Base-by-base conservation (phyloP, 495 filamentous ascomycete species). In the Pyronema omphalodes region DNA sequence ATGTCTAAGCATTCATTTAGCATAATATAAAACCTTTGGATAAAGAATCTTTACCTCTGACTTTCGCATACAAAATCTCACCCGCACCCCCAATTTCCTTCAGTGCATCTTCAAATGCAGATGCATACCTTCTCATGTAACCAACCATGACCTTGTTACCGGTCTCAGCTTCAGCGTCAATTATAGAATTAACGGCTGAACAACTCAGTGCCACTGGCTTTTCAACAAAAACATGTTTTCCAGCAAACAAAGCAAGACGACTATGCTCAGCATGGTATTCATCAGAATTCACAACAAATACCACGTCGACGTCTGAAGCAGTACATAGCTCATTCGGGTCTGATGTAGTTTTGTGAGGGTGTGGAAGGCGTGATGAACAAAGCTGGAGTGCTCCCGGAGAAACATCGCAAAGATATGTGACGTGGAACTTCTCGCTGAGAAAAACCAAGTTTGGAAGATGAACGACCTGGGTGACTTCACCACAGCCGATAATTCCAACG, bases 191-290 rank as follows among this genome's bases (percentile, higher is more conserved):
- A 0, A 71, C 67, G 43, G 66, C 68, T 1, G 59, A 64, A 41
- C 70, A 58, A 53, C 64, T 69, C 48, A 75, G 58, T 50, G 73
- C 69, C 11, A 79, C 59, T 1, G 76, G 77, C 44, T 74, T 73
- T 57, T 79, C 74, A 35, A 79, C 65, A 58, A 81, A 70, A 54
- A 73, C 71, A 45, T 73, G 64, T 58, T 81, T 81, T 19, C 68
- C 69, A 7, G 69, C 58, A 51, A 71, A 44, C 0, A 81, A 66
- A 8, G 75, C 75, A 17, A 68, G 63, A 41, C 78, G 65, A 40
- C 69, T 71, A 59, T 73, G 68, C 44, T 63, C 50, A 43, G 68
- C 72, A 60, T 78, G 77, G 56, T 65, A 74, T 51, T 71, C 73
- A 55, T 75, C 71, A 35, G 70, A 65, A 52, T 71, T 71, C 58